phyloP scores from a whole-genome alignment of 164 flowering plant genomes.

The Kalanchoe fedtschenkoi region DNA sequence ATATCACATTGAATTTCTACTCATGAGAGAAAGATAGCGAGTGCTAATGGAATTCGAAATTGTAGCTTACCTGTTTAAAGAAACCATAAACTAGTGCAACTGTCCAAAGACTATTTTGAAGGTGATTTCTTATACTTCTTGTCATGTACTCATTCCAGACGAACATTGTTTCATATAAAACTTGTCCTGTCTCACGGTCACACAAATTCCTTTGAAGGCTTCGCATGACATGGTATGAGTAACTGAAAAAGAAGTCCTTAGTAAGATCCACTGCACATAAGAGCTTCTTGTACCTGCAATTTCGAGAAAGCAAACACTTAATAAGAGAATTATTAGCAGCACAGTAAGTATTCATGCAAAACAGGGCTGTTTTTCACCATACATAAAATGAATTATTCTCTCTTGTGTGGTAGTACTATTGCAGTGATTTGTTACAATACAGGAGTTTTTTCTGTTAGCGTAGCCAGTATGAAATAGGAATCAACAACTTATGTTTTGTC shows the following conservation, averaged over 20 bases:
- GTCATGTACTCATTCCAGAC: constrained; percentile 97
- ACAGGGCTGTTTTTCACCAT: neutral
- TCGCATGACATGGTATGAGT: constrained; percentile 92
- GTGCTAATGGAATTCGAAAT: neutral
- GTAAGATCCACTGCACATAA: constrained; percentile 90
- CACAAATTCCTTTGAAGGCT: constrained; percentile 86
- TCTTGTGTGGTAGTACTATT: neutral
- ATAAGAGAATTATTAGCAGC: constrained; percentile 11
- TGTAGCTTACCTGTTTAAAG: constrained; percentile 71
- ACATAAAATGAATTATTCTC: neutral
- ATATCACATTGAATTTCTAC: neutral
- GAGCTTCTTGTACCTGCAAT: constrained; percentile 93
- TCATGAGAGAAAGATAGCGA: neutral
- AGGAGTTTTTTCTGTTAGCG: neutral
- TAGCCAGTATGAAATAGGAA: neutral
- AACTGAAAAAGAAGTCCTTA: constrained; percentile 99
- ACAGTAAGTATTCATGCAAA: neutral
- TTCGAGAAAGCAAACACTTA: constrained; percentile 19
- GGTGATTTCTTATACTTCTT: constrained; percentile 44
- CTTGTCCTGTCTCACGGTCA: constrained; percentile 45
- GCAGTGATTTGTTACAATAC: neutral
- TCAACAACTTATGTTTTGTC: neutral
- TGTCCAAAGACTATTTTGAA: constrained; percentile 58
- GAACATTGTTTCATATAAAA: constrained; percentile 82
- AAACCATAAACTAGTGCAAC: constrained; percentile 77